Conservation (phyloP, 225 moss, liverwort and hornwort genomes). For the Pseudoscleropodium purum region DNA sequence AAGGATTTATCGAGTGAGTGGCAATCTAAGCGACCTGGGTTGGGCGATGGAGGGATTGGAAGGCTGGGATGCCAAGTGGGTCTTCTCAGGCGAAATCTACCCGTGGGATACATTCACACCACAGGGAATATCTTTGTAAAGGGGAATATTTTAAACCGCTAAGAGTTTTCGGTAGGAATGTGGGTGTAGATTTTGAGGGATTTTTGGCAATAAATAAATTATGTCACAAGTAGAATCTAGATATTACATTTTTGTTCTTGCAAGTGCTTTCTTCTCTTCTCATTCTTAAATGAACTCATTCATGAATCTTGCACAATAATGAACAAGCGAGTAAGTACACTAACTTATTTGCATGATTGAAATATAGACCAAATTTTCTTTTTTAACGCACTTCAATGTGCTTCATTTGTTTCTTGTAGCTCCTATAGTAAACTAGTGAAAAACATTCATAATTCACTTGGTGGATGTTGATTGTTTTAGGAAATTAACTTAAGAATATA, state of each 20-base stretch:
- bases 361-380: background rate
- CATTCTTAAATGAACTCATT: accelerated
- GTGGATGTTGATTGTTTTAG: background rate
- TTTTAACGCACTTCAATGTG: background rate
- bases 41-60: background rate
- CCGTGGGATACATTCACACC: too few relatives aligned
- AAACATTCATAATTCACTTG: background rate
- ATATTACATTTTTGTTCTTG: background rate
- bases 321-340: accelerated
- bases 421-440: accelerated
- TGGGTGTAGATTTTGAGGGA: background rate
- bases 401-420: accelerated
- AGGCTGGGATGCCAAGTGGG: background rate
- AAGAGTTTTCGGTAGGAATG: background rate
- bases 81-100: background rate
- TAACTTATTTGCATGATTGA: background rate
- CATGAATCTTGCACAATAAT: background rate
- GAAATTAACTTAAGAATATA: accelerated
- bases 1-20: background rate
- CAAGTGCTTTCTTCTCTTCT: background rate
- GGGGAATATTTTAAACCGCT: background rate
- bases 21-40: background rate
- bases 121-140: background rate
- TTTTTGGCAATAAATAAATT: background rate
- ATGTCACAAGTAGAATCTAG: background rate